These are phyloP conservation scores for Chlorella sp. DNA, from an alignment of 139 green algal species.

Conservation along the genomic window DNA sequence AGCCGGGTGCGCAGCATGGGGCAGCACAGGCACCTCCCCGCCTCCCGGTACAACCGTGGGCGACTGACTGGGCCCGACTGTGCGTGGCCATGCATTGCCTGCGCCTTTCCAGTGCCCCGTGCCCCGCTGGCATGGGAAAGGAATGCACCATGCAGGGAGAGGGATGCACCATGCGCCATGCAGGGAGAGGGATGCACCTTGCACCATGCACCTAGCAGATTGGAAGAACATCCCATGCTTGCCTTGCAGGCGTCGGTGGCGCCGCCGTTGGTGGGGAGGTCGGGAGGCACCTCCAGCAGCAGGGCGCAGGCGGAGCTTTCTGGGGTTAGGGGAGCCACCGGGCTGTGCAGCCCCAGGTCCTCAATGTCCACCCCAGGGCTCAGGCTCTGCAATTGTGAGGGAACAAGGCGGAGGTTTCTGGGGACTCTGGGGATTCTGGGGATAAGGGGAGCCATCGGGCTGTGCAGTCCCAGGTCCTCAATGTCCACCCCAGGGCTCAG, in stretches of 20 bases:
- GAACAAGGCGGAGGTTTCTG: background rate
- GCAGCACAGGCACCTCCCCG: too few relatives aligned
- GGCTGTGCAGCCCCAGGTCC: slow-evolving; percentile 54
- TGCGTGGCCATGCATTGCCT: too few relatives aligned
- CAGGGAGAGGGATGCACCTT: too few relatives aligned
- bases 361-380: slow-evolving; percentile 58
- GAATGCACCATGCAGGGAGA: too few relatives aligned
- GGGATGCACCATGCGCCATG: too few relatives aligned
- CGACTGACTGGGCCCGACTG: too few relatives aligned
- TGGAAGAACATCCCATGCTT: too few relatives aligned
- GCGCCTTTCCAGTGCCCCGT: too few relatives aligned
- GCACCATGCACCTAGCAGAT: too few relatives aligned
- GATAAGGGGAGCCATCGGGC: background rate
- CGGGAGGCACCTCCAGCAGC: background rate
- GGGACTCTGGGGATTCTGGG: too few relatives aligned
- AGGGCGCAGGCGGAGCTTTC: background rate
- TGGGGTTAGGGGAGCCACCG: background rate
- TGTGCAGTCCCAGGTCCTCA: slow-evolving; percentile 62
- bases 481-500: slow-evolving; percentile 56
- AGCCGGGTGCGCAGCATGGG: background rate
- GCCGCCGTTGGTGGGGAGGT: background rate
- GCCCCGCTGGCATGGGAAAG: too few relatives aligned
- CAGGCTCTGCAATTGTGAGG: slow-evolving; percentile 42
- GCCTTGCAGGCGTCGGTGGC: background rate
- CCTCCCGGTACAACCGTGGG: too few relatives aligned